Evolutionary conservation across 768 basidiomycete species (phyloP).

Genomic region (Pholiota microspora): DNA sequence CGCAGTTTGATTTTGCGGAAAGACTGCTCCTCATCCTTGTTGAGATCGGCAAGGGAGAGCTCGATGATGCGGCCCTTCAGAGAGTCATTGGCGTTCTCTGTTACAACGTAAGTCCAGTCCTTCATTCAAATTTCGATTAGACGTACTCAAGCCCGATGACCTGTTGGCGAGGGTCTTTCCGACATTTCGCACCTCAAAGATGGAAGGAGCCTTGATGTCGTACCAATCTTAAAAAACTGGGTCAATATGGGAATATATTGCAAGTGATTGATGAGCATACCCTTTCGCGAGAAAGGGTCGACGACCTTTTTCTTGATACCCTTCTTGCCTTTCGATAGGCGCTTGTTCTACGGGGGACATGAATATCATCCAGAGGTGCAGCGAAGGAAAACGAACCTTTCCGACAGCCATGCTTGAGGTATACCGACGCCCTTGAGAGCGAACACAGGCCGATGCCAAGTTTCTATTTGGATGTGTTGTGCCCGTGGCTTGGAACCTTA

Average conservation of each 20-base stretch:
- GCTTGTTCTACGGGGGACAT: conserved; percentile 76
- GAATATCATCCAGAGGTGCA: neutral
- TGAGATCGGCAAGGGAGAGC: conserved; percentile 94
- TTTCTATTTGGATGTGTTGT: conserved; percentile 38
- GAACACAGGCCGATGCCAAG: conserved; percentile 40
- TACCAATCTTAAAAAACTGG: conserved; percentile 80
- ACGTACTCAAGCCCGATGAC: conserved; percentile 96
- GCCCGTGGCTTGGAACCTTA: conserved; percentile 66
- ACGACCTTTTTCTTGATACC: conserved; percentile 99
- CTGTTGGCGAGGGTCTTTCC: conserved; percentile 99
- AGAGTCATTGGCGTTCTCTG: conserved; percentile 98
- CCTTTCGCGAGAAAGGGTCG: conserved; percentile 99
- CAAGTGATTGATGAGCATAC: conserved; percentile 38
- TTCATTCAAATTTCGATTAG: neutral
- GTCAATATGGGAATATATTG: conserved; percentile 4
- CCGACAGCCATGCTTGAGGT: conserved; percentile 79
- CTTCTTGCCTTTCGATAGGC: conserved; percentile 97
- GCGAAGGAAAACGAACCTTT: conserved; percentile 53
- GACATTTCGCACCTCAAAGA: conserved; percentile 94
- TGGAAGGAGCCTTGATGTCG: conserved; percentile 97
- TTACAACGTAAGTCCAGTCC: neutral
- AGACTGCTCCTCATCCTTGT: conserved; percentile 99
- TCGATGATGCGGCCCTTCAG: conserved; percentile 96
- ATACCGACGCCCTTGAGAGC: conserved; percentile 38
- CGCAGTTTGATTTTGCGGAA: conserved; percentile 99